Percentiles rank a stretch among this genome's conserved stretches.
phyloP scores from a whole-genome alignment of 2,329 filamentous ascomycete species.

The Scedosporium aurantiacum region DNA sequence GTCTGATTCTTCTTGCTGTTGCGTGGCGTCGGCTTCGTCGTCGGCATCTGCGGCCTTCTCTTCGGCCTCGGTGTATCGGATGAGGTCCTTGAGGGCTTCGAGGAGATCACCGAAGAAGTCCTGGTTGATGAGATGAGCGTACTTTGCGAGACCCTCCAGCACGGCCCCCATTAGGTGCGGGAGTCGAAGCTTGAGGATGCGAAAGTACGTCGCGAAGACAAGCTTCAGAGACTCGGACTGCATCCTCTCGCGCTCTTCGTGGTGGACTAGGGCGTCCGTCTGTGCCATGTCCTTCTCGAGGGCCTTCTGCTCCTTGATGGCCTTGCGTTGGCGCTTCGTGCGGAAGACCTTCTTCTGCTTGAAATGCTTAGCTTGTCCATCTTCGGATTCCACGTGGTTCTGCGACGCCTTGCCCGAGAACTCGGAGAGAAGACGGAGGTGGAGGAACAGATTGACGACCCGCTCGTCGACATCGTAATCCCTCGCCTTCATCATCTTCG shows the following conservation, averaged over 20 bases:
- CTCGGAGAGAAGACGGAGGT: slow-evolving; percentile 77
- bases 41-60: slow-evolving; percentile 28
- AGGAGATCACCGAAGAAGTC: slow-evolving; percentile 96
- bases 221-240: slow-evolving; percentile 93
- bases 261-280: slow-evolving; percentile 79
- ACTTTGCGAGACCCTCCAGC: slow-evolving; percentile 85
- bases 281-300: slow-evolving; percentile 89
- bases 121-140: slow-evolving; percentile 94
- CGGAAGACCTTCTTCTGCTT: slow-evolving; percentile 76
- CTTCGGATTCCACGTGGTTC: slow-evolving; percentile 53
- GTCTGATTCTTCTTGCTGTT: slow-evolving; percentile 34
- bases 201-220: slow-evolving; percentile 91
- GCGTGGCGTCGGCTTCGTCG: slow-evolving; percentile 26
- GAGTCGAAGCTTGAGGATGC: slow-evolving; percentile 73
- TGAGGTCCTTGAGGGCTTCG: slow-evolving; percentile 87
- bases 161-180: slow-evolving; percentile 93
- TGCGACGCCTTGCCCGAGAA: slow-evolving; percentile 76
- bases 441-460: slow-evolving; percentile 82
- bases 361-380: slow-evolving; percentile 48
- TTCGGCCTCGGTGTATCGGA: slow-evolving; percentile 58
- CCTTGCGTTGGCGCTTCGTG: slow-evolving; percentile 78
- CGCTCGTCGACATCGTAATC: slow-evolving; percentile 76
- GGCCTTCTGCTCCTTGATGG: slow-evolving; percentile 71
- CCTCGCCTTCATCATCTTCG: slow-evolving; percentile 90
- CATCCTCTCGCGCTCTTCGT: slow-evolving; percentile 87